Base-by-base conservation (phyloP, 1,284 basidiomycete genomes). In the Anthracocystis walkeri region DNA sequence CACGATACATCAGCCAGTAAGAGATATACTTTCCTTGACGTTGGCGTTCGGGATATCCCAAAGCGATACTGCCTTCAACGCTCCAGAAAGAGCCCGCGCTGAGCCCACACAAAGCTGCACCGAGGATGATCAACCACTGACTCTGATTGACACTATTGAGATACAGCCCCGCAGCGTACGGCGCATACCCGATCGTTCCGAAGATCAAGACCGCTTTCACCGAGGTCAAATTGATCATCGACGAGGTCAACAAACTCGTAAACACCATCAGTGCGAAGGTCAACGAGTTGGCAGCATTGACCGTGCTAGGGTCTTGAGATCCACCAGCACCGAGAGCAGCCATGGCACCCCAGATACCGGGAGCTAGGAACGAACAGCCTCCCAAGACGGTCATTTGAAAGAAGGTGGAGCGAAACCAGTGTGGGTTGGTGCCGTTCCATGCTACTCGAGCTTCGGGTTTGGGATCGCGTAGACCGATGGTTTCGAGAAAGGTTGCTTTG, bases 201-300 rank as follows among this genome's bases (percentile, higher is more conserved):
- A 85, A 48, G 46, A 82, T 68, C 3, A 87, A 72, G 0, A 83
- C 77, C 57, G 78, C 80, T 20, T 79, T 73, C 21, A 82, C 76
- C 0, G 76, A 77, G 27, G 85, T 75, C 25, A 71, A 65, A 54
- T 78, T 79, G 51, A 85, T 70, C 14, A 79, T 57, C 0, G 75
- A 70, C 4, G 65, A 58, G 21, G 70, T 77, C 14, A 80, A 62
- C 12, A 83, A 52, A 35, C 78, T 79, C 0, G 85, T 86, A 33
- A 86, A 46, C 12, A 86, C 82, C 80, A 86, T 85, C 18, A 86
- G 64, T 0, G 70, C 83, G 48, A 83, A 87, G 2, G 85, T 86
- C 16, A 85, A 27, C 0, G 82, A 75, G 55, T 87, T 86, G 56
- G 82, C 85, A 2, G 84, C 85, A 33, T 86, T 85, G 46, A 86